These are phyloP conservation scores for Chenopodium suecicum DNA, from an alignment of 148 eudicot species.

Conservation along the genomic window DNA sequence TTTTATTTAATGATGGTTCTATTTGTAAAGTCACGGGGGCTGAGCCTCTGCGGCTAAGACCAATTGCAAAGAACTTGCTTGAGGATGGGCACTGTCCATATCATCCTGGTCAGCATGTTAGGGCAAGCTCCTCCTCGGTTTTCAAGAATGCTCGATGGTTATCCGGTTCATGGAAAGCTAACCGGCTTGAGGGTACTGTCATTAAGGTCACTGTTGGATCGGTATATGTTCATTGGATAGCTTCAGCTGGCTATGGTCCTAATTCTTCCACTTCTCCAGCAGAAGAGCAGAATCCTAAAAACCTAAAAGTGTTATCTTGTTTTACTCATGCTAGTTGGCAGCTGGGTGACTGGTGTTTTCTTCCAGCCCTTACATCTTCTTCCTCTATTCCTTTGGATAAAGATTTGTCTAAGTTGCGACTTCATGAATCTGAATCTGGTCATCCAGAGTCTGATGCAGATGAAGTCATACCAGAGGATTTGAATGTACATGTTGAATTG, in stretches of 20 bases:
- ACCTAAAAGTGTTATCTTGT: slow-evolving; percentile 76
- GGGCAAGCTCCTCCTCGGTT: slow-evolving; percentile 79
- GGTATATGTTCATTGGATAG: slow-evolving; percentile 88
- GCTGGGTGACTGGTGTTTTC: slow-evolving; percentile 92
- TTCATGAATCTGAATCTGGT: slow-evolving; percentile 40
- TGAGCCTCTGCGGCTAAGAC: slow-evolving; percentile 82
- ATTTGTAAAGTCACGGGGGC: slow-evolving; percentile 81
- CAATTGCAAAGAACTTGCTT: slow-evolving; percentile 57
- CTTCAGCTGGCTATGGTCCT: slow-evolving; percentile 93
- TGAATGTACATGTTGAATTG: slow-evolving; percentile 38
- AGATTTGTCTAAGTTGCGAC: slow-evolving; percentile 43
- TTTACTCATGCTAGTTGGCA: slow-evolving; percentile 93
- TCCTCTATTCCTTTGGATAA: slow-evolving; percentile 45
- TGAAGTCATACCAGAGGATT: slow-evolving; percentile 42
- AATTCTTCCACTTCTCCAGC: slow-evolving; percentile 80
- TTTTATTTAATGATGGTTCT: slow-evolving; percentile 85
- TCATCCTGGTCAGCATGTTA: slow-evolving; percentile 93
- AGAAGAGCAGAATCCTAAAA: slow-evolving; percentile 90
- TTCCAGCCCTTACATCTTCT: slow-evolving; percentile 46
- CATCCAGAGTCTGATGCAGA: slow-evolving; percentile 42
- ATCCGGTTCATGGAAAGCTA: slow-evolving; percentile 81
- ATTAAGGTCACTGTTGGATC: slow-evolving; percentile 79
- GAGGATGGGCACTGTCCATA: slow-evolving; percentile 94
- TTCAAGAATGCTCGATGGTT: slow-evolving; percentile 83
- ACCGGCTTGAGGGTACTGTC: slow-evolving; percentile 79